Conservation (phyloP, 768 basidiomycete genomes). For the Lentinula raphanica region DNA sequence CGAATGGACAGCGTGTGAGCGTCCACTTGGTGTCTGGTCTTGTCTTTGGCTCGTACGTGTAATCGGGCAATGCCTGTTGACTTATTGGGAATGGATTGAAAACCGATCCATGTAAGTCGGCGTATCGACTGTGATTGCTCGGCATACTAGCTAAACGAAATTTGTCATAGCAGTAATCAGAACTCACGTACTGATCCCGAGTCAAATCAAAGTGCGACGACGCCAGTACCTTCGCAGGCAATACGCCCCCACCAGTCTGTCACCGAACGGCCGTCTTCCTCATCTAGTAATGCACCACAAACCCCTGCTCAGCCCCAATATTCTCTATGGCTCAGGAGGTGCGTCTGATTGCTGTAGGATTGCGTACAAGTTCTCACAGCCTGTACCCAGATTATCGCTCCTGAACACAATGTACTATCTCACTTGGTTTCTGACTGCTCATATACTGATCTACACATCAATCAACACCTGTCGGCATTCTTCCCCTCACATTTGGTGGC, state of each 20-base stretch:
- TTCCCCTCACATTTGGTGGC: constrained; percentile 84
- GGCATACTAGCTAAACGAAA: constrained; percentile 6
- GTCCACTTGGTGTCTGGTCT: constrained; percentile 65
- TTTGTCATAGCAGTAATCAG: background rate
- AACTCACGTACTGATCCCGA: background rate
- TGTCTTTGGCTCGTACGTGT: constrained; percentile 58
- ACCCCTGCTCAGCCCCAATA: constrained; percentile 9
- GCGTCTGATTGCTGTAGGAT: background rate
- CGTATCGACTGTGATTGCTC: background rate
- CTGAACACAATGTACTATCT: constrained; percentile 67
- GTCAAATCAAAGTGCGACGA: background rate
- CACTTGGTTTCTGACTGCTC: constrained; percentile 78
- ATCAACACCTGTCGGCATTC: constrained; percentile 65
- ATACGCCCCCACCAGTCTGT: background rate
- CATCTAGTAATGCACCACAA: background rate
- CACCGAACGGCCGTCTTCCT: background rate
- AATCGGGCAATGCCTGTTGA: constrained; percentile 39
- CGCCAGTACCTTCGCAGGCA: background rate
- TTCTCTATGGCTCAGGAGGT: constrained; percentile 24
- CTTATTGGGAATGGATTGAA: constrained; percentile 53
- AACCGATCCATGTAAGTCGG: constrained; percentile 24
- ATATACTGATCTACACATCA: constrained; percentile 75
- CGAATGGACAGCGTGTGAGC: constrained; percentile 61
- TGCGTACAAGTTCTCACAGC: background rate
- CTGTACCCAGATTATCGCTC: constrained; percentile 45